Evolutionary conservation across 108 stramenopile genomes (phyloP).

Genomic region (Skeletonema costatum): DNA sequence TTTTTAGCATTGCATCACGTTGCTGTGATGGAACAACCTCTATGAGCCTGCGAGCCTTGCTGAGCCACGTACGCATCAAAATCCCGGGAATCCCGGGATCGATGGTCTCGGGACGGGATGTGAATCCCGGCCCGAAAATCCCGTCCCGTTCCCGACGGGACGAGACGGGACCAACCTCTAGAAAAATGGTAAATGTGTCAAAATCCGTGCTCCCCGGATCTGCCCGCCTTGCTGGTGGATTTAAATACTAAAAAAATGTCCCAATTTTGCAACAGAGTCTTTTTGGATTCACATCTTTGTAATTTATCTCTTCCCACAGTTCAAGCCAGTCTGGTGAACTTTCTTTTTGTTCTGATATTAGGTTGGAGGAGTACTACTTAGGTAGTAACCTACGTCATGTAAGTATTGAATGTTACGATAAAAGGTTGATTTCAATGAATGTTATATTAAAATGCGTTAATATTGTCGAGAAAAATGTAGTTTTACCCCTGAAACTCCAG

Average conservation of each 20-base stretch:
- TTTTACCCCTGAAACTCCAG: neutral
- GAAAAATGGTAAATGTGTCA: too few relatives aligned
- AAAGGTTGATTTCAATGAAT: neutral
- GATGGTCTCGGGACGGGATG: too few relatives aligned
- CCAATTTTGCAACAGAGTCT: neutral
- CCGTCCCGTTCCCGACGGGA: too few relatives aligned
- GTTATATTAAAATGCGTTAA: neutral
- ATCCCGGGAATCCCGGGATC: too few relatives aligned
- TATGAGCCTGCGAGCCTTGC: too few relatives aligned
- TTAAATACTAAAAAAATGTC: neutral
- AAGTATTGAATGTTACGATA: neutral
- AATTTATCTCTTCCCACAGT: neutral
- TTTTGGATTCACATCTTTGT: slow-evolving; percentile 1
- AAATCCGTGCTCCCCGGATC: neutral
- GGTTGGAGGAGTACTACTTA: too few relatives aligned
- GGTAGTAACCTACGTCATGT: too few relatives aligned
- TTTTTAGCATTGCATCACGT: too few relatives aligned
- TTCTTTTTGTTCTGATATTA: neutral
- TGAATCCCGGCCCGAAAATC: too few relatives aligned
- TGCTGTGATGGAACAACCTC: too few relatives aligned
- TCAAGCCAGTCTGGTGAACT: neutral
- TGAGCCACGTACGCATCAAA: too few relatives aligned
- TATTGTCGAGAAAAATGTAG: neutral
- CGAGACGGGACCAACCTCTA: too few relatives aligned
- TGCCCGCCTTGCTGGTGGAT: neutral